Evolutionary conservation across 176 grass and related monocot species (phyloP), one percentile per base, ranked within the genome.

Genomic region (Puya raimondii): DNA sequence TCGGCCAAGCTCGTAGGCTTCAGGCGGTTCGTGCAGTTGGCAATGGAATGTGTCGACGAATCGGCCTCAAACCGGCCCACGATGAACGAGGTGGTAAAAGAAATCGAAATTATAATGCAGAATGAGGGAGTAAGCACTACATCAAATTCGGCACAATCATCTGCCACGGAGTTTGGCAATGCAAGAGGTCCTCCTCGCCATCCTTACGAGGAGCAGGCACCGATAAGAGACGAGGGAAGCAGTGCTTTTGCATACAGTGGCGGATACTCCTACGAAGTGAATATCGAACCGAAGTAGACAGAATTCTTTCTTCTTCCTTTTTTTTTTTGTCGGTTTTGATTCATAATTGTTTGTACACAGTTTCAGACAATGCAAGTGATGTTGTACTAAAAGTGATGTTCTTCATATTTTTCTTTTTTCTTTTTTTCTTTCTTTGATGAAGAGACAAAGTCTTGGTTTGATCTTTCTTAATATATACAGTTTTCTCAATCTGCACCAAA

Each of bases 31-130:
- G 90, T 88, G 64, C 83, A 88, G 76, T 63, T 92, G 67, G 90
- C 90, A 58, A 72, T 92, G 83, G 74, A 86, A 64, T 92, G 90
- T 10, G 83, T 84, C 20, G 67, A 81, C 21, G 88, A 96, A 64
- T 79, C 68, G 3, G 85, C 78, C 48, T 47, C 78, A 0, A 75
- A 61, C 64, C 74, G 88, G 48, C 91, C 91, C 48, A 82, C 72
- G 0, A 96, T 96, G 91, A 76, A 72, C 74, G 77, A 76, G 23
- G 80, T 88, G 54, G 88, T 96, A 52, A 96, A 91, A 75, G 88
- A 91, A 27, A 84, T 96, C n/a, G 83, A 96, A 69, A 72, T 72
- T 0, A 88, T 91, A 71, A 71, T 91, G 64, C 83, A 80, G 17
- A 70, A 29, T 48, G 72, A 83, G 14, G 72, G 76, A 21, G n/a